Conservation (phyloP, 208 protist species). For the Novymonas esmeraldas region DNA sequence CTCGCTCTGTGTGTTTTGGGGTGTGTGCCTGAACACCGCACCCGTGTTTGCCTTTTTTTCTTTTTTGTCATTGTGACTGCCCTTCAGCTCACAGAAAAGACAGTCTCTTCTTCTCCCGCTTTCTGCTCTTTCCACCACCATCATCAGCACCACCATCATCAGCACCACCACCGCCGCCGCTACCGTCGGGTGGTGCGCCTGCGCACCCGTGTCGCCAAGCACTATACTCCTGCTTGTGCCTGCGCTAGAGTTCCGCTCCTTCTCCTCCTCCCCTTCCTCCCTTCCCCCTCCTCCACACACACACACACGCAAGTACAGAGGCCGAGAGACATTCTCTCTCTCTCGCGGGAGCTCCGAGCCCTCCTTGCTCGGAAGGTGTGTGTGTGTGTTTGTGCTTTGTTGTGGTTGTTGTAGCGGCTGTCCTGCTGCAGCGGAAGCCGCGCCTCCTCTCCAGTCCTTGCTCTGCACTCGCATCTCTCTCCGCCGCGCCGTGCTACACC, state of each 20-base stretch:
- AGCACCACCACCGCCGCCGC: too few relatives aligned
- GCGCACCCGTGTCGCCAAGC: too few relatives aligned
- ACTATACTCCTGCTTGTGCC: too few relatives aligned
- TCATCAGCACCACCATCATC: not conserved
- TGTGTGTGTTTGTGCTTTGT: slow-evolving; percentile 8
- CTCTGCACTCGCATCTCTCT: not conserved
- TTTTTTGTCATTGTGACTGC: not conserved
- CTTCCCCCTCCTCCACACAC: too few relatives aligned
- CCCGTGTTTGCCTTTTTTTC: not conserved
- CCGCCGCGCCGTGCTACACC: not conserved
- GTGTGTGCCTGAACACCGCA: not conserved
- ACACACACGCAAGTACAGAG: too few relatives aligned
- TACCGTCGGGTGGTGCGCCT: too few relatives aligned
- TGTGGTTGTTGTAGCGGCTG: not conserved
- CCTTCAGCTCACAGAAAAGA: not conserved
- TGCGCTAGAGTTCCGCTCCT: too few relatives aligned
- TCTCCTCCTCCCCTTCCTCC: too few relatives aligned
- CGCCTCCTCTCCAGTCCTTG: not conserved
- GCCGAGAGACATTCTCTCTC: too few relatives aligned
- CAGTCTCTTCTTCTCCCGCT: too few relatives aligned
- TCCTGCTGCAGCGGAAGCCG: not conserved
- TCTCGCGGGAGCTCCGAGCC: not conserved
- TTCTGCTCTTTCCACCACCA: not conserved
- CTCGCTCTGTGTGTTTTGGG: not conserved
- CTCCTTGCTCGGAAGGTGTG: not conserved